phyloP scores from a whole-genome alignment of 257 asterid species.

The Misopates orontium region DNA sequence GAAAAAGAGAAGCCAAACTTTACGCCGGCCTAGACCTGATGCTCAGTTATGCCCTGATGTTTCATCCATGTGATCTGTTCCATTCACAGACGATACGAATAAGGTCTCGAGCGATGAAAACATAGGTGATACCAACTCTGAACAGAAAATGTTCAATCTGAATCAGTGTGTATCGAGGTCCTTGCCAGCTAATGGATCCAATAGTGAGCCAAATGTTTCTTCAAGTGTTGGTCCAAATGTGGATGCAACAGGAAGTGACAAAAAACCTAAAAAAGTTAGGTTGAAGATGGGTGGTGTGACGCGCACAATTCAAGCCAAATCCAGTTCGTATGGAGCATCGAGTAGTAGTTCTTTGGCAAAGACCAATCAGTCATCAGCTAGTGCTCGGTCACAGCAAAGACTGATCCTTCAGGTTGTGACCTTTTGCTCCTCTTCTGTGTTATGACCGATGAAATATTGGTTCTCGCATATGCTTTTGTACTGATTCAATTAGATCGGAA shows the following conservation, averaged over 20 bases:
- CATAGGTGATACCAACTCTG: slow-evolving; percentile 53
- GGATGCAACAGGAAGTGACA: slow-evolving; percentile 59
- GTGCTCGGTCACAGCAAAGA: slow-evolving; percentile 49
- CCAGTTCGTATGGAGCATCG: slow-evolving; percentile 54
- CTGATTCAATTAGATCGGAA: slow-evolving; percentile 1
- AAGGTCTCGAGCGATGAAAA: slow-evolving; percentile 77
- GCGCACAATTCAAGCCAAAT: slow-evolving; percentile 72
- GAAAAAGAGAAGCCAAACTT: slow-evolving; percentile 75
- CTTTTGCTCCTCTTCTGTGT: too few species aligned
- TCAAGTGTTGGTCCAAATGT: slow-evolving; percentile 38
- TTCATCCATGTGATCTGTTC: slow-evolving; percentile 55
- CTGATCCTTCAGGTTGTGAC: slow-evolving; percentile 54
- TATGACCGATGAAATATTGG: not conserved
- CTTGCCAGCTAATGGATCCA: slow-evolving; percentile 41
- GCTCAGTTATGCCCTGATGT: slow-evolving; percentile 39
- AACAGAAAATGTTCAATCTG: slow-evolving; percentile 72
- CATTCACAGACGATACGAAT: slow-evolving; percentile 57
- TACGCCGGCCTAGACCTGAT: slow-evolving; percentile 76
- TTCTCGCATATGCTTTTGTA: not conserved
- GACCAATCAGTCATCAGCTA: slow-evolving; percentile 51
- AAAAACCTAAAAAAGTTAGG: slow-evolving; percentile 65
- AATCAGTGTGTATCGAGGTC: slow-evolving; percentile 80
- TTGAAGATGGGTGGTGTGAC: slow-evolving; percentile 91
- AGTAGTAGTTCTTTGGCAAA: slow-evolving; percentile 48
- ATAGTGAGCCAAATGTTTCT: slow-evolving; percentile 36